Conservation (phyloP, 1,284 basidiomycete species). For the Inonotus hispidus region DNA sequence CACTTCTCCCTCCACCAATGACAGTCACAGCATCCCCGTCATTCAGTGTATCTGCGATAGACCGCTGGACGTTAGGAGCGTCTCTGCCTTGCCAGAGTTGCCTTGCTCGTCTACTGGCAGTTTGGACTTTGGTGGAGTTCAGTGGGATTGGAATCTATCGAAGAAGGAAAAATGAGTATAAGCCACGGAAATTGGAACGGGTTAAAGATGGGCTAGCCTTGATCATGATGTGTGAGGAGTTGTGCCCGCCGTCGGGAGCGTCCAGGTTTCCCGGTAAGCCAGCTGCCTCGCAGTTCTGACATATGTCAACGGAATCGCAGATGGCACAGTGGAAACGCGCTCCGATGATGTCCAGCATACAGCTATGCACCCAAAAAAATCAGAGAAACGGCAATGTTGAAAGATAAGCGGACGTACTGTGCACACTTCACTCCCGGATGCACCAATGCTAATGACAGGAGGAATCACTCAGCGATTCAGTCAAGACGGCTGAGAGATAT, state of each 20-base stretch:
- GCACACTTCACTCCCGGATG: slow-evolving; percentile 69
- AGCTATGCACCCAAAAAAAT: slow-evolving; percentile 44
- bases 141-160: slow-evolving; percentile 78
- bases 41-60: slow-evolving; percentile 52
- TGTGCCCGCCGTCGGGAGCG: slow-evolving; percentile 68
- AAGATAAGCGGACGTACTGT: slow-evolving; percentile 52
- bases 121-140: slow-evolving; percentile 65
- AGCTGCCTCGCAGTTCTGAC: slow-evolving; percentile 83
- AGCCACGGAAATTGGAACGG: too few species aligned
- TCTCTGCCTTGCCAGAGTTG: slow-evolving; percentile 75
- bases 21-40: slow-evolving; percentile 62
- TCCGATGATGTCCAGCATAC: slow-evolving; percentile 82
- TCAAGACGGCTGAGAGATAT: slow-evolving; percentile 13
- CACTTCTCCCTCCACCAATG: slow-evolving; percentile 39
- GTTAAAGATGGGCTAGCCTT: slow-evolving; percentile 48
- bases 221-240: slow-evolving; percentile 85
- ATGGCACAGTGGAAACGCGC: slow-evolving; percentile 87
- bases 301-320: slow-evolving; percentile 80
- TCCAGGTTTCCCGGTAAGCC: slow-evolving; percentile 77
- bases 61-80: slow-evolving; percentile 46
- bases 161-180: neutral
- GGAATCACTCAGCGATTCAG: neutral
- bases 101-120: slow-evolving; percentile 66
- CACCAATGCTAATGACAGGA: slow-evolving; percentile 47
- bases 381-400: neutral